Evolutionary conservation across 2,329 filamentous ascomycete genomes (phyloP), one percentile per base, ranked within the genome.

Genomic region (Aspergillus ochraceus): DNA sequence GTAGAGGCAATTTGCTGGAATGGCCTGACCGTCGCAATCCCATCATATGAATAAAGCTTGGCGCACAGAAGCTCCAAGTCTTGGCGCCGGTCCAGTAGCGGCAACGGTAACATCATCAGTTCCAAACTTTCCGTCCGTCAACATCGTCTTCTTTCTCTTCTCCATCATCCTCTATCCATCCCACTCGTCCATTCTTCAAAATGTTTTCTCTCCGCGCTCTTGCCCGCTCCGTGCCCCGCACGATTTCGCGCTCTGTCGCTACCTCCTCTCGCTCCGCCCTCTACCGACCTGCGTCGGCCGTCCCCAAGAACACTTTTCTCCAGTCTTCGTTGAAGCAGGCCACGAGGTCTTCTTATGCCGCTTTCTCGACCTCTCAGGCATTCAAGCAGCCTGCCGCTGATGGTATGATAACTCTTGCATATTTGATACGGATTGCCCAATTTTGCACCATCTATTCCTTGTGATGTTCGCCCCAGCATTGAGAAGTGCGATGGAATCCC

Each of bases 151-250:
- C 46, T 46, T 54, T 46, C 36, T 22, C 46, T 42, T 19, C 46
- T 58, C 36, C 36, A 42, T 42, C 55, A 52, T 58, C 49, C 29
- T 49, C 42, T 49, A 49, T 60, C 26, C 32, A 42, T 53, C 39
- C 24, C 24, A 20, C 46, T 20, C 49, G 26, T 47, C n/a, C 47
- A 39, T 36, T 39, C 52, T 46, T 54, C 54, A 66, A 53, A 53
- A 92, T 92, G 90, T 80, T 92, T 73, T 88, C 89, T 66, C 80
- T 91, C 66, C 84, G 89, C 75, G 79, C 83, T 61, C 74, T 89
- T 65, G 82, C 85, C 72, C 88, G 90, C 74, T 84, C 87, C 53
- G 85, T 87, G 73, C 88, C 90, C 68, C 86, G 88, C 73, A 81
- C 83, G 59, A 69, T 89, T 56, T 79, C 84, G 67, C 85, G 88